Percentiles rank a stretch among this genome's conserved stretches.
These are phyloP conservation scores for Heterobasidion irregulare DNA, from an alignment of 1,284 basidiomycete genomes.

Conservation along the genomic window DNA sequence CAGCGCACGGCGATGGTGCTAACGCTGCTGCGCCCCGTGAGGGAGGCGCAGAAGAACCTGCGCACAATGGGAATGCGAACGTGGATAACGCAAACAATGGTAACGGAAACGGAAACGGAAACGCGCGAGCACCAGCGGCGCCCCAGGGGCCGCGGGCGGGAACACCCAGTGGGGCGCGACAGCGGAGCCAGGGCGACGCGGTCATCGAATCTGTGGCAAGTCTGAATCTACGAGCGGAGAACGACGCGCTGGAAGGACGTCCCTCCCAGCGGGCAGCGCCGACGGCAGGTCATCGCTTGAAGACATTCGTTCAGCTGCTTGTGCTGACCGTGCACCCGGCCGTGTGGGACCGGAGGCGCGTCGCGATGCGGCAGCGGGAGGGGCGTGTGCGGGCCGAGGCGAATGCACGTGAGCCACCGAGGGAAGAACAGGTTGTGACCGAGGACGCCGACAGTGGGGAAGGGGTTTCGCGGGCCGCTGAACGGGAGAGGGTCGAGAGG, in stretches of 20 bases:
- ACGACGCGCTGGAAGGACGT: conserved; percentile 34
- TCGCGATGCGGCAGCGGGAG: conserved; percentile 52
- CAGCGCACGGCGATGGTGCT: conserved; percentile 1
- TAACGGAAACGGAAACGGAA: not conserved
- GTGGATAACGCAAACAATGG: not conserved
- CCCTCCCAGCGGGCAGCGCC: conserved; percentile 24
- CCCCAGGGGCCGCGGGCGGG: not conserved
- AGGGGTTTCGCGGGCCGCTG: conserved; percentile 18
- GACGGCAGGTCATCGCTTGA: conserved; percentile 36
- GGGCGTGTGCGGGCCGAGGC: conserved; percentile 62
- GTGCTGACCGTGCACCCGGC: conserved; percentile 64
- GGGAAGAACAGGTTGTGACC: conserved; percentile 16
- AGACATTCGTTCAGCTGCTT: conserved; percentile 50
- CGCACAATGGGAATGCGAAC: not conserved
- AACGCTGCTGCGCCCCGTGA: conserved; percentile 5
- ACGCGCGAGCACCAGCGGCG: not conserved
- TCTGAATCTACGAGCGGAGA: conserved; percentile 49
- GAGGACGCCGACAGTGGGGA: conserved; percentile 27
- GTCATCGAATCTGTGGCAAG: conserved; percentile 47
- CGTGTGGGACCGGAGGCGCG: conserved; percentile 63
- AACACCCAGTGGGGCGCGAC: not conserved
- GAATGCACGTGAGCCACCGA: conserved; percentile 32
- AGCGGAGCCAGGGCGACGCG: conserved; percentile 19
- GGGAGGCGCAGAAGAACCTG: not conserved
- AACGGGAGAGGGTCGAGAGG: conserved; percentile 21